Evolutionary conservation across 1,284 basidiomycete genomes (phyloP).

Genomic region (Ceratobasidium sp.): DNA sequence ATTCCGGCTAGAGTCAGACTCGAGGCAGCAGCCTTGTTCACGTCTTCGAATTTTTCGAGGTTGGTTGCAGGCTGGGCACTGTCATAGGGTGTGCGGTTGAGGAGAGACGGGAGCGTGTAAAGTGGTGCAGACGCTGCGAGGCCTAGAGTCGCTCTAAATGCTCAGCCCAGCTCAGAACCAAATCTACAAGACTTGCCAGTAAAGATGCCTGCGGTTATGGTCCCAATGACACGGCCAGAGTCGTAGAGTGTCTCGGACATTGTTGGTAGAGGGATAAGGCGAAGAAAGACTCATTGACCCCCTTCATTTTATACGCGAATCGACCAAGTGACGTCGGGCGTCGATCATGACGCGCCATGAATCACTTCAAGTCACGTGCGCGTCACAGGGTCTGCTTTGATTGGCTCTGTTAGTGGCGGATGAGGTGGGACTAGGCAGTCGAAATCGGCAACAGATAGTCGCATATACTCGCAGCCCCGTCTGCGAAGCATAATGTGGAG

Average conservation of each 20-base stretch:
- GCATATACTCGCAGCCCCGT: too few species aligned
- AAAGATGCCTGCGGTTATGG: constrained; percentile 35
- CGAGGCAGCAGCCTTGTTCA: constrained; percentile 32
- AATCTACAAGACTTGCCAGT: constrained; percentile 31
- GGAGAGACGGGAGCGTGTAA: constrained; percentile 30
- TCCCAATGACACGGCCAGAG: constrained; percentile 28
- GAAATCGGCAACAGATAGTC: too few species aligned
- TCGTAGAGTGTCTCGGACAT: constrained; percentile 30
- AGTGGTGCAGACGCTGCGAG: constrained; percentile 39
- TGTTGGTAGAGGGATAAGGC: too few species aligned
- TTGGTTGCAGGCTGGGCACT: constrained; percentile 29
- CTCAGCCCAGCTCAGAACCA: not conserved
- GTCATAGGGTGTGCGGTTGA: constrained; percentile 30
- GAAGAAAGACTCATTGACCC: not conserved
- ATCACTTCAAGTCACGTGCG: constrained; percentile 17
- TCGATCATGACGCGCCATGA: constrained; percentile 6
- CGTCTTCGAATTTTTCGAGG: constrained; percentile 41
- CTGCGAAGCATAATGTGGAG: too few species aligned
- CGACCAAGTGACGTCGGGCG: not conserved
- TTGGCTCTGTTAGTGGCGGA: not conserved
- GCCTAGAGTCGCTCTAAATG: not conserved
- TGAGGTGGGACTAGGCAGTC: too few species aligned
- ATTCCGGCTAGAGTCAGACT: constrained; percentile 31
- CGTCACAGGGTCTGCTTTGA: not conserved
- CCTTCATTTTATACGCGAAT: constrained; percentile 3